Percentiles rank a stretch among this genome's conserved stretches.
Conservation (phyloP, 192 early-diverging fungal species). For the Jimgerdemannia flammicorona region DNA sequence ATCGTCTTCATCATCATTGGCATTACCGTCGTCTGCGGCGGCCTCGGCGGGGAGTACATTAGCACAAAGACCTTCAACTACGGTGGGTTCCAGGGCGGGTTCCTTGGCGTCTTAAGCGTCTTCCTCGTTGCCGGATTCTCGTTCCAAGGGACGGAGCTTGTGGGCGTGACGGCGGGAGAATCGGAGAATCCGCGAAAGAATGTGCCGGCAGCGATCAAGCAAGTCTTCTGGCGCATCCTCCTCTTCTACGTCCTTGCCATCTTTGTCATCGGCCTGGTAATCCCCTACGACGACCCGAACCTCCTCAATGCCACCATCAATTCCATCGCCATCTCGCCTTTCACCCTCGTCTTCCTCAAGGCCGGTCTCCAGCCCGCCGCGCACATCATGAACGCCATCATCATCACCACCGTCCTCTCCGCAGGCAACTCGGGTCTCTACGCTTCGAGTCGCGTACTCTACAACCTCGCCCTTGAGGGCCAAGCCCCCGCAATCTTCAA, state of each 20-base stretch:
- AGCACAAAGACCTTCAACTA: conserved; percentile 60
- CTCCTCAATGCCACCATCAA: conserved; percentile 32
- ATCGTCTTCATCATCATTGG: conserved; percentile 81
- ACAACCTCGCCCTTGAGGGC: conserved; percentile 55
- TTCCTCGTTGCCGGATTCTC: conserved; percentile 84
- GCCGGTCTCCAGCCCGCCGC: conserved; percentile 45
- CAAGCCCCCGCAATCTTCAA: conserved; percentile 58
- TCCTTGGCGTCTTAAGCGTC: conserved; percentile 60
- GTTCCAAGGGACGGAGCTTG: conserved; percentile 87
- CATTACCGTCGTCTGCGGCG: conserved; percentile 68
- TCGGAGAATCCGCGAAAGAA: conserved; percentile 67
- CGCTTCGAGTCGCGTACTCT: conserved; percentile 62
- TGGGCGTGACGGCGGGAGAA: conserved; percentile 91
- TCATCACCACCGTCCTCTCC: conserved; percentile 65
- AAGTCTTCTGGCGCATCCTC: conserved; percentile 74
- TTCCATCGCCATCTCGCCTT: background rate
- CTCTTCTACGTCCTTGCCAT: conserved; percentile 68
- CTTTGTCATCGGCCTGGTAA: conserved; percentile 66
- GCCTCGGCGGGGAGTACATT: conserved; percentile 54
- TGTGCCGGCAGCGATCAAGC: conserved; percentile 69
- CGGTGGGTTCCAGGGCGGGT: conserved; percentile 55
- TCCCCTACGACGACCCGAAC: conserved; percentile 54
- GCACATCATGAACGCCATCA: conserved; percentile 73
- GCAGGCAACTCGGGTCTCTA: conserved; percentile 77
- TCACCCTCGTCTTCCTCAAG: conserved; percentile 11